phyloP scores from a whole-genome alignment of 2,329 filamentous ascomycete species.

The Neocucurbitaria cava region DNA sequence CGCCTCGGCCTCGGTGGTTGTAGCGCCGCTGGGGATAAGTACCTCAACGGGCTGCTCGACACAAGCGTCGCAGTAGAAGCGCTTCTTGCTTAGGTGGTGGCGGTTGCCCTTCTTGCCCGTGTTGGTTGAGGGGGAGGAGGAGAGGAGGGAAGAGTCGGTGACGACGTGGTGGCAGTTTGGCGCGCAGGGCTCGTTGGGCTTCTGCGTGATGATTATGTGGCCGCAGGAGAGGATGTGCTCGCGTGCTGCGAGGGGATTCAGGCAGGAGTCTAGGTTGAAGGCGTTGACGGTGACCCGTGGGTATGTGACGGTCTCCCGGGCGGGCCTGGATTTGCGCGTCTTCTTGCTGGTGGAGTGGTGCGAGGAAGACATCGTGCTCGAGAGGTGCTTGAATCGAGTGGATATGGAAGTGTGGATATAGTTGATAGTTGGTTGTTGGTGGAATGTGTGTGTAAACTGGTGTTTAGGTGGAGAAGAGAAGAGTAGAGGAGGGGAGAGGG shows the following conservation, averaged over 20 bases:
- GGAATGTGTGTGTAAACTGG: too few species aligned
- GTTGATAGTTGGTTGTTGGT: too few species aligned
- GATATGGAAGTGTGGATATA: too few species aligned
- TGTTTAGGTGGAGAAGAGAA: too few species aligned
- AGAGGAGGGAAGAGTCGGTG: too few species aligned
- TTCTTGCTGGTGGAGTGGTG: background rate
- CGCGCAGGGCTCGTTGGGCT: slow-evolving; percentile 11
- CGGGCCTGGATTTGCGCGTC: background rate
- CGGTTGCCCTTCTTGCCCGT: background rate
- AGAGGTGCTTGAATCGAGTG: too few species aligned
- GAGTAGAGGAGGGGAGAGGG: too few species aligned
- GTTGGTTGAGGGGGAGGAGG: too few species aligned
- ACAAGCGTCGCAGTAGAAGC: slow-evolving; percentile 21
- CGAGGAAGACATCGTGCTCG: background rate
- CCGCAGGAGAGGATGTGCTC: slow-evolving; percentile 18
- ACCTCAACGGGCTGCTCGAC: slow-evolving; percentile 4
- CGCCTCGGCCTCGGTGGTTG: slow-evolving; percentile 1
- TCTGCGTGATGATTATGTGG: slow-evolving; percentile 7
- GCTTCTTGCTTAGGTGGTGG: background rate
- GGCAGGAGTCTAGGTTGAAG: slow-evolving; percentile 1
- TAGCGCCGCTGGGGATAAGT: background rate
- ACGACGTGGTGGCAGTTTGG: slow-evolving; percentile 13
- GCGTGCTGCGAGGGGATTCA: background rate
- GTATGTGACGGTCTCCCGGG: slow-evolving; percentile 14
- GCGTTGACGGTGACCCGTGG: slow-evolving; percentile 1